phyloP scores from a whole-genome alignment of 1,284 basidiomycete genomes.

The Sutorius eximius region DNA sequence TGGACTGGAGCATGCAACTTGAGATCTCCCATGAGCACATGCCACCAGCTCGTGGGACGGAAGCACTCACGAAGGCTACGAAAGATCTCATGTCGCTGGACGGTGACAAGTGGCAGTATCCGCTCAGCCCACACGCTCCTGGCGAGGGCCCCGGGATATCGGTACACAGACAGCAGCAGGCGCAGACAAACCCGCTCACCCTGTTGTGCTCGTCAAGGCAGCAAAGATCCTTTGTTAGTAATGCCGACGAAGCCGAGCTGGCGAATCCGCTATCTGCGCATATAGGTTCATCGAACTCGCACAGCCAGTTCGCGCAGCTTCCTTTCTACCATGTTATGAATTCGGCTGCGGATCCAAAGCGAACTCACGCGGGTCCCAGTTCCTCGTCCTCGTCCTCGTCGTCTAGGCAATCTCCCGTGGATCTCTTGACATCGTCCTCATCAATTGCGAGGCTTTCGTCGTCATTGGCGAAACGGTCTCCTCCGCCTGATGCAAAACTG shows the following conservation, averaged over 20 bases:
- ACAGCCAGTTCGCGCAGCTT: constrained; percentile 7
- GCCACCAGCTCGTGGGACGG: constrained; percentile 43
- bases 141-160: constrained; percentile 11
- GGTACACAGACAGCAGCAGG: constrained; percentile 15
- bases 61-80: constrained; percentile 68
- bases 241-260: constrained; percentile 5
- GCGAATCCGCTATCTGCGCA: constrained; percentile 5
- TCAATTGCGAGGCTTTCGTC: constrained; percentile 10
- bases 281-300: background rate
- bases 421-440: constrained; percentile 18
- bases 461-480: constrained; percentile 30
- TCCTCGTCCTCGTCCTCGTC: constrained; percentile 31
- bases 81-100: constrained; percentile 47
- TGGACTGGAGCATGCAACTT: constrained; percentile 39
- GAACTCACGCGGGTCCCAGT: constrained; percentile 6
- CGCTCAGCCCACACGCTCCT: constrained; percentile 21
- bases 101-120: constrained; percentile 28
- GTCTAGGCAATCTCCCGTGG: constrained; percentile 31
- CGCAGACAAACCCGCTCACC: constrained; percentile 18
- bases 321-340: constrained; percentile 20
- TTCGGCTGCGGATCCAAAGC: constrained; percentile 11
- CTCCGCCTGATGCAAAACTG: constrained; percentile 24
- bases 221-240: constrained; percentile 8
- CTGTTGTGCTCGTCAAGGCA: constrained; percentile 21
- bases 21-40: constrained; percentile 38